Evolutionary conservation across 257 asterid genomes (phyloP).

Genomic region (Rauvolfia tetraphylla): DNA sequence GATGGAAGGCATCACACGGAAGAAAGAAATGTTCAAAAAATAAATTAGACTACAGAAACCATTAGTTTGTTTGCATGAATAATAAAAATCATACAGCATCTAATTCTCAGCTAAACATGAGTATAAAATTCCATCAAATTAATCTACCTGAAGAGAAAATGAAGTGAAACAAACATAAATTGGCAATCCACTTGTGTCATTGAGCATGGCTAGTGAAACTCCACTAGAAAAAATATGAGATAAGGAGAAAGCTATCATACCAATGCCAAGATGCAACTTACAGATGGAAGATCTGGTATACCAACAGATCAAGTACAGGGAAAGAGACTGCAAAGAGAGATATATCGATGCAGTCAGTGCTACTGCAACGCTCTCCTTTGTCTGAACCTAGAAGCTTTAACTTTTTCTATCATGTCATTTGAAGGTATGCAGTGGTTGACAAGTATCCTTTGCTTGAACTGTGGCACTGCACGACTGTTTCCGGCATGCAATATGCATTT

Average conservation of each 20-base stretch:
- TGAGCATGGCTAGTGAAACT: not conserved
- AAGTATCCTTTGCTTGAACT: slow-evolving; percentile 6
- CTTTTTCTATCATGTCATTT: not conserved
- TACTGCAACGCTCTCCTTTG: slow-evolving; percentile 9
- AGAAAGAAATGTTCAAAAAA: not conserved
- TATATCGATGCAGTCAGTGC: slow-evolving; percentile 3
- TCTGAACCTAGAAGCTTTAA: slow-evolving; percentile 6
- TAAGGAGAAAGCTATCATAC: slow-evolving; percentile 1
- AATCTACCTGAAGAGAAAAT: not conserved
- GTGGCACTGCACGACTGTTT: slow-evolving; percentile 8
- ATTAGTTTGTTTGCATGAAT: not conserved
- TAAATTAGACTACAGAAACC: not conserved
- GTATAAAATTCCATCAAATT: not conserved
- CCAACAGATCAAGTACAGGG: not conserved
- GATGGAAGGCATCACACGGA: not conserved
- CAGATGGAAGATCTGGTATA: not conserved
- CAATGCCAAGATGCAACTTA: not conserved
- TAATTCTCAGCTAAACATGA: not conserved
- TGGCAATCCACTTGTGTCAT: not conserved
- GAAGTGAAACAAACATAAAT: not conserved
- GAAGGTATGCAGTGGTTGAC: not conserved
- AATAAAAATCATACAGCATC: not conserved
- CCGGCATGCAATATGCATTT: slow-evolving; percentile 2
- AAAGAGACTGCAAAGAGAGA: not conserved
- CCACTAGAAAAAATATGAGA: slow-evolving; percentile 6